Base-by-base conservation (phyloP, 2,329 filamentous ascomycete species). In the Exophiala xenobiotica region DNA sequence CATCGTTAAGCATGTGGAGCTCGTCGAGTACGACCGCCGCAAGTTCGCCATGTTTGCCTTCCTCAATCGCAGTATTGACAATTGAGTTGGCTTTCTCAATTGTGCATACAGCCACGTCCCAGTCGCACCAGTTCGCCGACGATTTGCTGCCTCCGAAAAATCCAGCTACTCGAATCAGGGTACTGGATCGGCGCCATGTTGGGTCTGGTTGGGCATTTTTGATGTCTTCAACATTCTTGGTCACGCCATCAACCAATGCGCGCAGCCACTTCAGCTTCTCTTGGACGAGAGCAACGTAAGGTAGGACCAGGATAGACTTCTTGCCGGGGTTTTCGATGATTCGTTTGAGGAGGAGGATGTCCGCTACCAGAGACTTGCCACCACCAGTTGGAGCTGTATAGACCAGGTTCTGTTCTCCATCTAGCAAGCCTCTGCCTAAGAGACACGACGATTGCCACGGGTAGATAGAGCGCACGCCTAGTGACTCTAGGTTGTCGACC, bases 1-100 rank as follows among this genome's bases (percentile, higher is more conserved):
- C 84, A 64, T 90, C 87, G 60, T 89, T 84, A 38, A 90, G 76
- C 86, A 91, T 90, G 65, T 91, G 87, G n/a, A 90, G 71, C 64
- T 91, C 87, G 61, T 91, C 87, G 26, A 90, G 73, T 11, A 90
- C 85, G 14, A 90, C 80, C 8, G 83, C 74, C 40, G 79, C 80
- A 37, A 91, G 70, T 16, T 82, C 76, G n/a, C 76, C 72, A 53
- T 89, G 78, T 3, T 76, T 81, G 63, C 79, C 82, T 56, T 90
- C 85, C 56, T 87, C 83, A 58, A 90, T 87, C 11, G 86, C 84
- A 18, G 78, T 73, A 60, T 91, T 90, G 22, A 90, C 77, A 31
- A 91, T 75, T 8, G 83, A 78, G 62, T 90, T 91, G 47, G 87
- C 80, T 80, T 90, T 91, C 70, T 91, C 87, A 54, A 90, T 84